Conservation (phyloP, 1,284 basidiomycete genomes). For the Xanthoconium separans region DNA sequence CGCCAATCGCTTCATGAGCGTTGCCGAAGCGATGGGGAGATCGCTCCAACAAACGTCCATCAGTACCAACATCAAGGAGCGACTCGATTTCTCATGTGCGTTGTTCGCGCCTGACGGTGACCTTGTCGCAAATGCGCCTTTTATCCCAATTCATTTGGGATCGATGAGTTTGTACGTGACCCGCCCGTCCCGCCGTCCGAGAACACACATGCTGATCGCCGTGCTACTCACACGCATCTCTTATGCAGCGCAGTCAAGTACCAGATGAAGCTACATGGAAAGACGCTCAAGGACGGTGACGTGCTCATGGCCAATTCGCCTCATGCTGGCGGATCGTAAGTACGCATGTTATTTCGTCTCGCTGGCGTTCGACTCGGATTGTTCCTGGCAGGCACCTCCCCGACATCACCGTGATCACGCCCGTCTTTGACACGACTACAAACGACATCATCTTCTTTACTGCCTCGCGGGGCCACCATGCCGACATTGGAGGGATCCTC, state of each 20-base stretch:
- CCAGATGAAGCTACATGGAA: conserved; percentile 77
- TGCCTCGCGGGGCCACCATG: conserved; percentile 87
- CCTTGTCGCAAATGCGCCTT: conserved; percentile 88
- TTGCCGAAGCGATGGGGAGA: conserved; percentile 91
- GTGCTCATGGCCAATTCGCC: conserved; percentile 92
- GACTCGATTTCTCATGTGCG: conserved; percentile 88
- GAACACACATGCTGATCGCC: neutral
- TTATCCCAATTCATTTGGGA: conserved; percentile 78
- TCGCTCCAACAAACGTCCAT: conserved; percentile 89
- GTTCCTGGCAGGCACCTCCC: conserved; percentile 57
- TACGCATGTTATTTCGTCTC: conserved; percentile 12
- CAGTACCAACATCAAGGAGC: conserved; percentile 89
- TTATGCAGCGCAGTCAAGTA: conserved; percentile 79
- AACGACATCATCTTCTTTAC: conserved; percentile 89
- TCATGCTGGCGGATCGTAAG: conserved; percentile 81
- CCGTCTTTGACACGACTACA: conserved; percentile 68
- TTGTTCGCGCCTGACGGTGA: conserved; percentile 90
- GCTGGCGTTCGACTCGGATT: conserved; percentile 26
- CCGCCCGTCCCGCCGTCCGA: neutral
- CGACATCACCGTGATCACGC: conserved; percentile 89
- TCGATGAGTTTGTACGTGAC: conserved; percentile 80
- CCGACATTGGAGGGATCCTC: conserved; percentile 75
- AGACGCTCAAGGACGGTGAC: conserved; percentile 77
- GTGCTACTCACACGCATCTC: neutral
- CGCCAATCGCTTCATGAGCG: conserved; percentile 90